phyloP scores from a whole-genome alignment of 2,329 filamentous ascomycete species.

The Lasiodiplodia theobromae region DNA sequence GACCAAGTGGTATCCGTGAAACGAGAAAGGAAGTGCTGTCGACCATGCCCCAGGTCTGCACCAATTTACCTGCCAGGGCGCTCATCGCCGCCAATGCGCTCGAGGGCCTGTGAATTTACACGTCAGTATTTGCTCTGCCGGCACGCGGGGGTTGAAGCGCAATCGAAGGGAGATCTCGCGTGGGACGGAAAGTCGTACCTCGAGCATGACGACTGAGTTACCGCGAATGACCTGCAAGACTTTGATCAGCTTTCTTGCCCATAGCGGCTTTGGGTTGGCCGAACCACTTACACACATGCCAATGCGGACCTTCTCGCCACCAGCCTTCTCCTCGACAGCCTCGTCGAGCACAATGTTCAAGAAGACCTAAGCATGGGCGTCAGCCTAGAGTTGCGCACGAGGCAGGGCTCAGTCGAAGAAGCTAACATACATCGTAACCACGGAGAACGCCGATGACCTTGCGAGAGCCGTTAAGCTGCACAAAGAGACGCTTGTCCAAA shows the following conservation, averaged over 20 bases:
- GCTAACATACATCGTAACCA: constrained; percentile 84
- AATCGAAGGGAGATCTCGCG: not conserved
- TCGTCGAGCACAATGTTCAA: constrained; percentile 98
- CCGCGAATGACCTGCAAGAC: constrained; percentile 85
- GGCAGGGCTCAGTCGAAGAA: not conserved
- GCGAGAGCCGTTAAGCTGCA: constrained; percentile 96
- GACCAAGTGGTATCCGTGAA: constrained; percentile 13
- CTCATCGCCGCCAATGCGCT: constrained; percentile 46
- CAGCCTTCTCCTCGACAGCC: constrained; percentile 91
- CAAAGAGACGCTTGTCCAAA: constrained; percentile 98
- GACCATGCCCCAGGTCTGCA: constrained; percentile 8
- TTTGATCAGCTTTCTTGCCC: constrained; percentile 32
- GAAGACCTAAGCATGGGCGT: constrained; percentile 72
- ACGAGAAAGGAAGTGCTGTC: constrained; percentile 6
- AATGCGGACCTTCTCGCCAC: constrained; percentile 86
- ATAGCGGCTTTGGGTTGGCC: not conserved
- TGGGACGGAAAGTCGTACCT: constrained; percentile 55
- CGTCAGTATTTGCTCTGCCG: not conserved
- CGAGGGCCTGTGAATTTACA: constrained; percentile 40
- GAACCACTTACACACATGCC: constrained; percentile 82
- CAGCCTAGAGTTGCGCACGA: not conserved
- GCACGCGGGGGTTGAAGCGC: not conserved
- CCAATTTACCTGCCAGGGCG: constrained; percentile 29
- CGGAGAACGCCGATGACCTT: constrained; percentile 95
- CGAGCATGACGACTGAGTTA: constrained; percentile 98